A percentile compares a stretch with the other conserved stretches of the same genome.
Conservation (phyloP, 176 grass and related monocot species). For the Lolium perenne region DNA sequence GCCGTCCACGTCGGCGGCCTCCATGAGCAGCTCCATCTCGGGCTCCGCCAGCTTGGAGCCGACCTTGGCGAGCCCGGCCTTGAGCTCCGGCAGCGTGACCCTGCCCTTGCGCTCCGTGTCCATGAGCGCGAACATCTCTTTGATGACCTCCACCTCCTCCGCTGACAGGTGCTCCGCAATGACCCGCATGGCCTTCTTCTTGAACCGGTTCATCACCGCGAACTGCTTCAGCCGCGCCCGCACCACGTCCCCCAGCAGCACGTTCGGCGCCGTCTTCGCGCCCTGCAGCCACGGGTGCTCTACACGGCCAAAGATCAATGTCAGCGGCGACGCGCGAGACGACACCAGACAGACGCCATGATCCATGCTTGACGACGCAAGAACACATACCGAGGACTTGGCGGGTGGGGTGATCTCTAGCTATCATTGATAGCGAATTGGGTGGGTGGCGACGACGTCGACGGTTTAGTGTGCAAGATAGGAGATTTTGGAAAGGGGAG, state of each 20-base stretch:
- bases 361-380: neutral
- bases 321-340: neutral
- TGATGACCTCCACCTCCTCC: conserved; percentile 93
- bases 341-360: neutral
- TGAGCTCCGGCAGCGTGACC: conserved; percentile 85
- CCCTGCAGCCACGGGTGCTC: conserved; percentile 83
- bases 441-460: too few species aligned
- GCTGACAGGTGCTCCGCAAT: conserved; percentile 89
- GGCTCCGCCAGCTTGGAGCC: conserved; percentile 84
- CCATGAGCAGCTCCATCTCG: conserved; percentile 97
- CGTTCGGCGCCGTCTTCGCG: conserved; percentile 57
- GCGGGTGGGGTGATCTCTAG: too few species aligned
- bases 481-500: too few species aligned
- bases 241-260: conserved; percentile 77
- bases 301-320: neutral
- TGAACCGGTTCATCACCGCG: conserved; percentile 83
- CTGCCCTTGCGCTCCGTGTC: conserved; percentile 78
- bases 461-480: too few species aligned
- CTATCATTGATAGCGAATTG: too few species aligned
- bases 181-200: conserved; percentile 89
- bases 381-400: conserved; percentile 60
- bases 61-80: conserved; percentile 76
- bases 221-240: conserved; percentile 77
- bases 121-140: conserved; percentile 89
- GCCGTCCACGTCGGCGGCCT: conserved; percentile 93